Evolutionary conservation across 352 stramenopile species (phyloP).

Genomic region (Phytopythium chamaehyphon): DNA sequence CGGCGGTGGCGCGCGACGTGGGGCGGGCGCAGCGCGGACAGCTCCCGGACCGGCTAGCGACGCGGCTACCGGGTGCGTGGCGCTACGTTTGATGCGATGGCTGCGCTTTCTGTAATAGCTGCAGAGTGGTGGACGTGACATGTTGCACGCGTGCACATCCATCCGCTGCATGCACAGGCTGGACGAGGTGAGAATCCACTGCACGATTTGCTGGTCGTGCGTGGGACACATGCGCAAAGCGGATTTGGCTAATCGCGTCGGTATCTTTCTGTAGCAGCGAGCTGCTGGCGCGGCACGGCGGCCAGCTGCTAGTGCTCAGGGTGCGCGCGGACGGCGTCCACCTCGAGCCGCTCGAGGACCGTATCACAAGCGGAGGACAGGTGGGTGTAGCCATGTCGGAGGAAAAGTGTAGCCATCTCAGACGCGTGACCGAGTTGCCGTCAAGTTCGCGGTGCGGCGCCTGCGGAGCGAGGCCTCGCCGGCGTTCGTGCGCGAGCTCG

Average conservation of each 20-base stretch:
- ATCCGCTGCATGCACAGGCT: constrained; percentile 25
- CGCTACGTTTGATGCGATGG: background rate
- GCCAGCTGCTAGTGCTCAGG: constrained; percentile 12
- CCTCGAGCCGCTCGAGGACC: constrained; percentile 21
- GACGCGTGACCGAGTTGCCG: background rate
- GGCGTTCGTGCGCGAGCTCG: constrained; percentile 22
- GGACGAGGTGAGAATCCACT: constrained; percentile 25
- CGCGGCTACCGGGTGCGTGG: constrained; percentile 41
- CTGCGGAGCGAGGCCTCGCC: constrained; percentile 26
- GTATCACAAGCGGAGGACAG: constrained; percentile 5
- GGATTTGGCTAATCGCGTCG: background rate
- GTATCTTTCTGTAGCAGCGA: constrained; percentile 19
- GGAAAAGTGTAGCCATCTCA: background rate
- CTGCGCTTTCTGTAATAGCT: constrained; percentile 2
- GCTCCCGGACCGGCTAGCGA: constrained; percentile 42
- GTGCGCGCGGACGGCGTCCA: constrained; percentile 16
- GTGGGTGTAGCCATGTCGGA: too few relatives aligned
- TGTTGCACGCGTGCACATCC: too few relatives aligned
- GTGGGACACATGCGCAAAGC: too few relatives aligned
- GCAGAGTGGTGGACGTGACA: constrained; percentile 1
- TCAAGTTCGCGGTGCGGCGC: constrained; percentile 43
- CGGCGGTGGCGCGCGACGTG: constrained; percentile 42
- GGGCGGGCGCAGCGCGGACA: constrained; percentile 36
- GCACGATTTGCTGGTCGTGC: background rate
- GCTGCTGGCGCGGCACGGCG: constrained; percentile 23